Conservation (phyloP, 169 alveolate species). For the Eimeria tenella region DNA sequence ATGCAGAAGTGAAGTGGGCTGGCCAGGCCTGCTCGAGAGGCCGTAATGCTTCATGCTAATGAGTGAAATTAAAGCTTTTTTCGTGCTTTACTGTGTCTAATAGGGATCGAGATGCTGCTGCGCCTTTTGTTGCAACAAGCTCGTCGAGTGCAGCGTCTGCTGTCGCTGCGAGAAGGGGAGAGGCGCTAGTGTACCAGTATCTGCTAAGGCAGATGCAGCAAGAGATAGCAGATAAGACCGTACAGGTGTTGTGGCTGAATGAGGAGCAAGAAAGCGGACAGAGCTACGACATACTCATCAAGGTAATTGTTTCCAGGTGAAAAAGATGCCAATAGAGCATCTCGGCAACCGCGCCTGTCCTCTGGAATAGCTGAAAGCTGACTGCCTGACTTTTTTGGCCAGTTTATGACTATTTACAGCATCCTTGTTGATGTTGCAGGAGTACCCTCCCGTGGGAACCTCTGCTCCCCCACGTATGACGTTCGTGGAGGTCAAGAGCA, state of each 20-base stretch:
- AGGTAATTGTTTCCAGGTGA: conserved; percentile 7
- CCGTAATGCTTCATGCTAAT: too few relatives aligned
- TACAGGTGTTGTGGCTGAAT: conserved; percentile 66
- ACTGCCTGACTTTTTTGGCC: neutral
- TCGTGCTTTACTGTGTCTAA: neutral
- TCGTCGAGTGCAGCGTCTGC: conserved; percentile 7
- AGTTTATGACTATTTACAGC: neutral
- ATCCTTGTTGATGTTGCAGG: conserved; percentile 20
- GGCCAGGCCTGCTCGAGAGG: too few relatives aligned
- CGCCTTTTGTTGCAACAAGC: neutral
- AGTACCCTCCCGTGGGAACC: conserved; percentile 44
- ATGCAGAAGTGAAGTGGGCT: too few relatives aligned
- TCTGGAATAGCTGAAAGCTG: neutral
- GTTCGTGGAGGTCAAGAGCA: conserved; percentile 77
- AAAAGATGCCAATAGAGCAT: neutral
- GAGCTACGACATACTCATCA: conserved; percentile 69
- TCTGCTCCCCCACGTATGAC: conserved; percentile 42
- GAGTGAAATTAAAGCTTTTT: neutral
- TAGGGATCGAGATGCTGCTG: conserved; percentile 48
- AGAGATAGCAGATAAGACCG: conserved; percentile 22
- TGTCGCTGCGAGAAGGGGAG: conserved; percentile 53
- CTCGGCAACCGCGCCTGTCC: too few relatives aligned
- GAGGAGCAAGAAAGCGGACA: conserved; percentile 68
- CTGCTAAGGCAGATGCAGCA: conserved; percentile 60
- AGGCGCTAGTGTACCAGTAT: conserved; percentile 38